Base-by-base conservation (phyloP, 306 rosid genomes). In the Vachellia pachyceras region DNA sequence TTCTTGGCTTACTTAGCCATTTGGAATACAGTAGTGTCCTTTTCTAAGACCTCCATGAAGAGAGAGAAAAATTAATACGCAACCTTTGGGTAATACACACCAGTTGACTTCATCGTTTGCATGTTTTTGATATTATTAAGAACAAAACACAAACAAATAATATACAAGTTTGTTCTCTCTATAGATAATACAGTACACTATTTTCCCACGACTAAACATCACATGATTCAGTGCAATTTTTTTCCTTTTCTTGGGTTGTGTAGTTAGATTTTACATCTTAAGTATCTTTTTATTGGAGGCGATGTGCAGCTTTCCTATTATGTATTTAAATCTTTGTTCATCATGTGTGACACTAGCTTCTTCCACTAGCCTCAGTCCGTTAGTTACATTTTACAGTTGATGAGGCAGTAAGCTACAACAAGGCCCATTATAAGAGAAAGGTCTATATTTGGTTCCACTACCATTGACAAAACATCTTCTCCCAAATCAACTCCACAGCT, bases 391-490 rank as follows among this genome's bases (percentile, higher is more conserved):
- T 79, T 91, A 74, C 70, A 63, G 52, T 82, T 82, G 14, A 92
- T 84, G 75, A 92, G 95, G 64, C 87, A 84, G 41, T 78, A 84
- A 73, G 91, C 89, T 50, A 92, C 92, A 80, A 91, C 81, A 85
- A 93, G 80, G 42, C 91, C 95, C 84, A 88, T 89, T 15, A 91
- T 63, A 12, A 91, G 85, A 81, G 90, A 85, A 68, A 88, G 87
- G 72, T 93, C 95, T 15, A 81, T 29, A 37, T 83, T 78, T 66
- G 92, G 92, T 84, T 93, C 94, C 79, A 91, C 95, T 6, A 85
- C 87, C 95, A 93, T 86, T 73, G 90, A 86, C 73, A 88, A 80
- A 81, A 93, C 92, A 80, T 91, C 95, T 1, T 87, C 87, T 76
- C 97, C 97, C 68, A 93, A 67, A 46, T 81, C 94, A 76, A 88